Conservation (phyloP, 2,329 filamentous ascomycete genomes). For the Exserohilum rostratum region DNA sequence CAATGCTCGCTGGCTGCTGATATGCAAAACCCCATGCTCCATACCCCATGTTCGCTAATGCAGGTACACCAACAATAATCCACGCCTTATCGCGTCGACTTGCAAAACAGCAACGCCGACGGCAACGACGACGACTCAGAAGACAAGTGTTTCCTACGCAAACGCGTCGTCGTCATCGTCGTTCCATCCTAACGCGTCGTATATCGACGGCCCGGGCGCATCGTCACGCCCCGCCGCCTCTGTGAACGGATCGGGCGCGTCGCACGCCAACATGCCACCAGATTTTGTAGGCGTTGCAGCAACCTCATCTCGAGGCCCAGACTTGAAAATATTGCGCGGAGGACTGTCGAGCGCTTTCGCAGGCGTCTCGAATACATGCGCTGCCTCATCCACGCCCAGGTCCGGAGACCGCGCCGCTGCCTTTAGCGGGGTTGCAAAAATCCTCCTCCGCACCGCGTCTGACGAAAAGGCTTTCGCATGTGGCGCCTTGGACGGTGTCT, state of each 20-base stretch:
- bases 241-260: conserved; percentile 12
- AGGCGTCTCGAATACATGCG: conserved; percentile 32
- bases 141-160: conserved; percentile 14
- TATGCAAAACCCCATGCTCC: conserved; percentile 24
- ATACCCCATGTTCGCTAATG: conserved; percentile 44
- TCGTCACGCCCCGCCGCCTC: conserved; percentile 17
- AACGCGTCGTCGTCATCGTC: conserved; percentile 48
- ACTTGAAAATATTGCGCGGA: conserved; percentile 9
- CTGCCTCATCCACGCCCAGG: background rate
- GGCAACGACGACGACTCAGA: conserved; percentile 10
- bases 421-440: conserved; percentile 45
- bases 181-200: conserved; percentile 55
- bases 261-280: background rate
- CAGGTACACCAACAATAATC: conserved; percentile 18
- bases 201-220: conserved; percentile 42
- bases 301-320: conserved; percentile 18
- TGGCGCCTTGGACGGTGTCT: conserved; percentile 52
- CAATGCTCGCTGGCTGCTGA: conserved; percentile 24
- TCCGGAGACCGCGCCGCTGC: conserved; percentile 7
- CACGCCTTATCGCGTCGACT: too few species aligned
- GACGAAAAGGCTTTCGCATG: conserved; percentile 37
- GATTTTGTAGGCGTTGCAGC: conserved; percentile 30
- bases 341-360: conserved; percentile 25
- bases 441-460: conserved; percentile 31
- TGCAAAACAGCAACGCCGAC: background rate